phyloP scores from a whole-genome alignment of 2,329 filamentous ascomycete genomes.

The Penicillium sp. region DNA sequence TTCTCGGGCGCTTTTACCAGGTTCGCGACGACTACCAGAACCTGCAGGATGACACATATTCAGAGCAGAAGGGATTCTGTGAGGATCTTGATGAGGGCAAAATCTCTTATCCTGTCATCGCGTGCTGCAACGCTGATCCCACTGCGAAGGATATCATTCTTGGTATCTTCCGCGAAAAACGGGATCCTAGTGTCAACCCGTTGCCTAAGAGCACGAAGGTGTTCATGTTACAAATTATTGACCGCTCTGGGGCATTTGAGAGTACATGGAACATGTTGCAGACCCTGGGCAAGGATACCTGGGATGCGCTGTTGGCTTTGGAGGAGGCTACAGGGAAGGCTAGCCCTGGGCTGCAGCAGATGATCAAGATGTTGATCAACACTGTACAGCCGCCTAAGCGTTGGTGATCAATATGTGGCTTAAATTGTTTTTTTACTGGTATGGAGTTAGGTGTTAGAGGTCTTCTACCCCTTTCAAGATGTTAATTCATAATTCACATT shows the following conservation, averaged over 20 bases:
- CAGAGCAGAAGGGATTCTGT: slow-evolving; percentile 1
- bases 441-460: neutral
- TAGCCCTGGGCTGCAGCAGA: neutral
- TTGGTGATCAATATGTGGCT: neutral
- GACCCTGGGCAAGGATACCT: neutral
- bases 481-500: neutral
- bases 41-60: neutral
- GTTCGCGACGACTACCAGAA: slow-evolving; percentile 7
- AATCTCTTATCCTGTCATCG: neutral
- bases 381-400: neutral
- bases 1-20: slow-evolving; percentile 1
- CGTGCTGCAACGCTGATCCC: neutral
- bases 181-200: neutral
- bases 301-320: neutral
- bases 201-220: neutral
- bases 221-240: neutral
- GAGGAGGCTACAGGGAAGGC: neutral
- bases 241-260: neutral
- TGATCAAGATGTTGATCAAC: neutral
- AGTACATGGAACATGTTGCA: neutral
- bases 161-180: neutral
- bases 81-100: slow-evolving; percentile 8
- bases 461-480: neutral
- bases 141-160: neutral
- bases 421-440: neutral